Conservation (phyloP, 1,284 basidiomycete genomes). For the Ganoderma sp. region DNA sequence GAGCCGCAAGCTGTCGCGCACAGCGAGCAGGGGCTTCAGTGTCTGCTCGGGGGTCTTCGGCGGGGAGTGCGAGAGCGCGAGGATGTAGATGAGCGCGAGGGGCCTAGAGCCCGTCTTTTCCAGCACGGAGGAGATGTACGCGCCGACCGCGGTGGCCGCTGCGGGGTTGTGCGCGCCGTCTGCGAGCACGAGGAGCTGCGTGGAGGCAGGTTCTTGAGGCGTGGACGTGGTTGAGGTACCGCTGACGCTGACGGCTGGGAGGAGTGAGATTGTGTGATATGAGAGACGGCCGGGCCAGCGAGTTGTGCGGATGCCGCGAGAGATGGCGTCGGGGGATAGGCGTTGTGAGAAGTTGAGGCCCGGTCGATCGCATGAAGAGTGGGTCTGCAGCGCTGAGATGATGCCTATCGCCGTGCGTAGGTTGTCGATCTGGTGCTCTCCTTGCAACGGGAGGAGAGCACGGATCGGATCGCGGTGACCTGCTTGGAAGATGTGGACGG, state of each 20-base stretch:
- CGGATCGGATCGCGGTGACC: conserved; percentile 50
- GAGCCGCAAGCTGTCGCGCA: conserved; percentile 19
- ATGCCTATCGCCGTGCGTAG: conserved; percentile 72
- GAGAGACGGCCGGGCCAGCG: conserved; percentile 88
- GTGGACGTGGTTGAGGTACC: neutral
- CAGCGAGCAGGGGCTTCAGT: conserved; percentile 62
- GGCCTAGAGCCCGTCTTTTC: conserved; percentile 17
- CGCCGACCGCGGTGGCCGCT: conserved; percentile 72
- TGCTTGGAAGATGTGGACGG: conserved; percentile 49
- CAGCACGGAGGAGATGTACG: conserved; percentile 67
- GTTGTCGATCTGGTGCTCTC: conserved; percentile 85
- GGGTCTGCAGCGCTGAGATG: conserved; percentile 64
- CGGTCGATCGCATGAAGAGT: conserved; percentile 43
- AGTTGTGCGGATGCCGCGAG: conserved; percentile 62
- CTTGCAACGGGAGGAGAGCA: conserved; percentile 68
- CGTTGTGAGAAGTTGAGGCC: conserved; percentile 38
- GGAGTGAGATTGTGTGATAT: conserved; percentile 53
- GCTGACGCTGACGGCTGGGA: conserved; percentile 21
- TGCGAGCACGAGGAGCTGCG: conserved; percentile 61
- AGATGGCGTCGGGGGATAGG: conserved; percentile 56
- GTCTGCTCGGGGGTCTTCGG: conserved; percentile 79
- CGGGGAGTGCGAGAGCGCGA: conserved; percentile 82
- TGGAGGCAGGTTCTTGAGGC: no score
- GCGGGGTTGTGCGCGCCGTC: conserved; percentile 98
- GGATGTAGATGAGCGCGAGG: conserved; percentile 63